A percentile compares a stretch with the other conserved stretches of the same genome.
phyloP scores from a whole-genome alignment of 2,329 filamentous ascomycete genomes.

The Curvularia lunata region DNA sequence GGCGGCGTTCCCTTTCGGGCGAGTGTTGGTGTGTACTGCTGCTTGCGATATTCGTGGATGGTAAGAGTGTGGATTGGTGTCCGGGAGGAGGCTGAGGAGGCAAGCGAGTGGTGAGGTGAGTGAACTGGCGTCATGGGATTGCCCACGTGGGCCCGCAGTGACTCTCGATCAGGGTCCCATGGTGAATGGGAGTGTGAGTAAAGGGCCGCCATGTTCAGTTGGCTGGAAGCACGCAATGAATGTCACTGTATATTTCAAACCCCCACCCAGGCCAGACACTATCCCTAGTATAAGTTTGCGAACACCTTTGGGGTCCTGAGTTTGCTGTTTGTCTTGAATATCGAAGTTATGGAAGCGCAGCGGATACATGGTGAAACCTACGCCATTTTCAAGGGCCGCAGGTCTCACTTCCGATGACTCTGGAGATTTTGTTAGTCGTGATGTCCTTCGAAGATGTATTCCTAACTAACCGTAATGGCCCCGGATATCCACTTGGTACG shows the following conservation, averaged over 20 bases:
- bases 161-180: conserved; percentile 20
- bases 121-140: conserved; percentile 44
- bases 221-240: conserved; percentile 4
- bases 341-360: conserved; percentile 15
- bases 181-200: conserved; percentile 34
- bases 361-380: conserved; percentile 24
- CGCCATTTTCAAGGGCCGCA: conserved; percentile 12
- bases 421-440: not conserved
- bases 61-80: conserved; percentile 46
- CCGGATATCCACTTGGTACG: not conserved
- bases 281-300: conserved; percentile 6
- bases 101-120: conserved; percentile 47
- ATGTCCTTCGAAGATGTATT: not conserved
- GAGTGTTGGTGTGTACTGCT: conserved; percentile 42
- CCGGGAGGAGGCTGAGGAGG: conserved; percentile 41
- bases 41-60: conserved; percentile 50
- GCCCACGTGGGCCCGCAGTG: conserved; percentile 26
- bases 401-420: conserved; percentile 2
- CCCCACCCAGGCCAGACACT: not conserved
- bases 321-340: conserved; percentile 14
- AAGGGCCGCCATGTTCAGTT: conserved; percentile 30
- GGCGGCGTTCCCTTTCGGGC: conserved; percentile 35
- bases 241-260: not conserved
- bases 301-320: conserved; percentile 12
- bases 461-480: conserved; percentile 4